Evolutionary conservation across 129 eudicot species (phyloP), one percentile per base, ranked within the genome.

Genomic region (Centella asiatica): DNA sequence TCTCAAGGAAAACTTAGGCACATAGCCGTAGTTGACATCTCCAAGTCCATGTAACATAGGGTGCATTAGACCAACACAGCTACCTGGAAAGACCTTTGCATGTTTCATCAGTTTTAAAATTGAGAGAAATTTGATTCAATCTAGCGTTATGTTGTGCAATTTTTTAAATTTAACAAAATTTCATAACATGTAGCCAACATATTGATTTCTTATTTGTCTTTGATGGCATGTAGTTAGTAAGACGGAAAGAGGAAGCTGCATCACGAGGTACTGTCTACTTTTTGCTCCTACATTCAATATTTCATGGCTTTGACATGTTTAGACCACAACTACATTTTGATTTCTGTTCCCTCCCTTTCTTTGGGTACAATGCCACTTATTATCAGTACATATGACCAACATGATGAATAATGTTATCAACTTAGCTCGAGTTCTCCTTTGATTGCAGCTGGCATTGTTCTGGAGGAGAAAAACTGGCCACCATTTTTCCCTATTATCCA

Each of bases 381-480:
- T 42, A 6, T 15, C 9, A 17, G 40, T 44, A 13, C 17, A n/a
- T n/a, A n/a, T n/a, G n/a, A n/a, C n/a, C n/a, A n/a, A n/a, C n/a
- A n/a, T n/a, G n/a, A n/a, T n/a, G n/a, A n/a, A n/a, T n/a, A n/a
- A n/a, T n/a, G n/a, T n/a, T n/a, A n/a, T n/a, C 26, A 28, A 50
- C 40, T 76, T 31, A 77, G 58, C 4, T 42, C 15, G 47, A 52
- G 5, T 60, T 29, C 60, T 52, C 36, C 34, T 76, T 60, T 22
- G 6, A 31, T 78, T 85, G 77, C 95, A 93, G 99, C 99, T 71
- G 96, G 96, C 65, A 93, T 93, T 76, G 95, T 82, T 72, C 83
- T 93, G 19, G 99, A 93, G 80, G 92, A 87, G 79, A 93, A 93
- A 78, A 93, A 93, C 47, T 93, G 96, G 96, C 99, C 99, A 19